Percentiles rank a stretch among this genome's conserved stretches.
Evolutionary conservation across 305 asterid genomes (phyloP).

Genomic region (Fraxinus paxiana): DNA sequence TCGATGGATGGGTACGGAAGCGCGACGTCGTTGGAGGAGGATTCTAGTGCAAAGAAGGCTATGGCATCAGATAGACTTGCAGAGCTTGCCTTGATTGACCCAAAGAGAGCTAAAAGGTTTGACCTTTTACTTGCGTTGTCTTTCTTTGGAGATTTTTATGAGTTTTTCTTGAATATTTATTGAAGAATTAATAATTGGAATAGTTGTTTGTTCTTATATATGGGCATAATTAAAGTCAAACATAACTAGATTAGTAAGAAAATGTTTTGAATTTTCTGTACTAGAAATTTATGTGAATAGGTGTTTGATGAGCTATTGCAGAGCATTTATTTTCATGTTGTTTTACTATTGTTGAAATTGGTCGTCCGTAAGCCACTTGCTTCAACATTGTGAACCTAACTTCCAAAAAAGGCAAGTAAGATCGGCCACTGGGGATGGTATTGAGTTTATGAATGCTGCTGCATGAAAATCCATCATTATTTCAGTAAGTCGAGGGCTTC

Average conservation of each 20-base stretch:
- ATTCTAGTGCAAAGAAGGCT: slow-evolving; percentile 56
- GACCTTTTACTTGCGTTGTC: slow-evolving; percentile 21
- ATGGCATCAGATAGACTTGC: slow-evolving; percentile 64
- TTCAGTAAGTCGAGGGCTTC: not conserved
- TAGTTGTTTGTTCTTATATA: not conserved
- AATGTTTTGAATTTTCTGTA: not conserved
- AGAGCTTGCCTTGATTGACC: slow-evolving; percentile 84
- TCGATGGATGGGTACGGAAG: slow-evolving; percentile 76
- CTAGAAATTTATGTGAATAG: not conserved
- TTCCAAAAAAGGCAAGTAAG: not conserved
- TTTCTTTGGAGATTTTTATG: not conserved
- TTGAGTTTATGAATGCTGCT: not conserved
- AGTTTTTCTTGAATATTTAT: not conserved
- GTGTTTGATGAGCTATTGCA: not conserved
- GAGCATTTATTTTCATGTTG: not conserved
- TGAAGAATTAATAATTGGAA: not conserved
- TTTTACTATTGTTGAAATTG: not conserved
- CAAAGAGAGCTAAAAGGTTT: slow-evolving; percentile 92
- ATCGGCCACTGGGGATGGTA: not conserved
- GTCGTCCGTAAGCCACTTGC: not conserved
- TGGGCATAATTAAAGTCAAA: not conserved
- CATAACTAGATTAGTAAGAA: not conserved
- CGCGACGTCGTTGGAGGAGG: slow-evolving; percentile 69
- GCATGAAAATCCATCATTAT: not conserved
- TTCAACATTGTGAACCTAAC: not conserved